These are phyloP conservation scores for Mucuna pruriens DNA, from an alignment of 306 rosid species.

Conservation along the genomic window DNA sequence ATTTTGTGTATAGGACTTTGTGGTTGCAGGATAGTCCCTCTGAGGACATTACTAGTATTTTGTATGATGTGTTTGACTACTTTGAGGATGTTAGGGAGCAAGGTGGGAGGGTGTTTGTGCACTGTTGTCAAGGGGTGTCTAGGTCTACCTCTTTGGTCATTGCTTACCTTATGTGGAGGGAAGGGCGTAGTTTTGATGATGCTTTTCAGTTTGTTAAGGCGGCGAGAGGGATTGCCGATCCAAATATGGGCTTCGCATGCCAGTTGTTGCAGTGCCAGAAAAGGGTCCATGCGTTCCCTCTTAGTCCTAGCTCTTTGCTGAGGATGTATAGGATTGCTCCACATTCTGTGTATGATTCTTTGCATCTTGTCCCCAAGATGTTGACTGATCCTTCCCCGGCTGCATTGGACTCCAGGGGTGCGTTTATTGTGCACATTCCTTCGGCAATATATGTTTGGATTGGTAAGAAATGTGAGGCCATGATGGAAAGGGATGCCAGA, in stretches of 20 bases:
- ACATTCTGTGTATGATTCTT: constrained; percentile 94
- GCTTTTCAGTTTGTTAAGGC: constrained; percentile 99
- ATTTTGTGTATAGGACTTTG: constrained; percentile 90
- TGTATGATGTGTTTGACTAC: constrained; percentile 96
- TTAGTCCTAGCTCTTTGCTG: constrained; percentile 96
- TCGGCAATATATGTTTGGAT: constrained; percentile 93
- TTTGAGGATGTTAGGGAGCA: constrained; percentile 98
- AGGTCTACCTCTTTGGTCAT: constrained; percentile 97
- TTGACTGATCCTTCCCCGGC: constrained; percentile 72
- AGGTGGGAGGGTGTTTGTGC: constrained; percentile 93
- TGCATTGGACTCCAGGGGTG: constrained; percentile 96
- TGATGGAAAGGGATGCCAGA: constrained; percentile 97
- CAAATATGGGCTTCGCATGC: constrained; percentile 99
- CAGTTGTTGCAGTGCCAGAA: constrained; percentile 97
- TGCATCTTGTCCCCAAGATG: constrained; percentile 98
- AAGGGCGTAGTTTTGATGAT: constrained; percentile 99
- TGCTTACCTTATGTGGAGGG: constrained; percentile 99
- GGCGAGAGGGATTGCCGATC: constrained; percentile 98
- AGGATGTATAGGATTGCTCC: constrained; percentile 96
- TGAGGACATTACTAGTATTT: constrained; percentile 93
- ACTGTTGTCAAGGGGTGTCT: constrained; percentile 99
- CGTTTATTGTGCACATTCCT: constrained; percentile 81
- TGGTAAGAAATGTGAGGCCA: constrained; percentile 79
- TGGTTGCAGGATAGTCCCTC: constrained; percentile 99
- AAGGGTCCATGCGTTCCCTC: constrained; percentile 96